Evolutionary conservation across 164 flowering plant species (phyloP), one percentile per base, ranked within the genome.

Genomic region (Piper longum): DNA sequence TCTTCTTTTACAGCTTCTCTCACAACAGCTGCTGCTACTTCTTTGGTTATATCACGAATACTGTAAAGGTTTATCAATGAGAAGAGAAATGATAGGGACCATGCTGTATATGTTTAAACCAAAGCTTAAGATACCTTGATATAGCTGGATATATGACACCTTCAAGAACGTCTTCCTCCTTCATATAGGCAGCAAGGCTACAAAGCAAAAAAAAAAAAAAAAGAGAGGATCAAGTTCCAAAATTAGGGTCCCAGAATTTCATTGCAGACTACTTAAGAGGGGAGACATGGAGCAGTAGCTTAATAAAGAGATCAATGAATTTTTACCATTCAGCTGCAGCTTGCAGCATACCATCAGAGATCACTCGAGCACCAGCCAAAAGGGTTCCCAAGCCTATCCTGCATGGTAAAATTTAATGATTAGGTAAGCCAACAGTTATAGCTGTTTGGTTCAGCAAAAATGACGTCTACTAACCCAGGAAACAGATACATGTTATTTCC

Each of bases 401-500:
- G 86, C 71, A 80, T 13, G 59, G 72, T 58, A 8, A 70, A 54
- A 62, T 13, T 26, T 26, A 26, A 26, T 55, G 40, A 56, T 42
- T 16, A 55, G 63, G 11, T 26, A 57, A 41, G 55, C 39, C 19
- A 36, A 52, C 17, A 57, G 41, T 51, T 19, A 59, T 40, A 48
- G 7, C 52, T 11, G 14, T 44, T 26, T 9, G 39, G 59, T 4
- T 16, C 11, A 57, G 59, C 16, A 39, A 19, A 54, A 64, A 19
- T 45, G 6, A 16, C 59, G 1, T 56, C 7, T 60, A 83, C 96
- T 76, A 12, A 92, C 98, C 98, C 98, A 16, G 98, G 97, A 67
- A 90, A 93, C 42, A 90, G 95, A 71, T 86, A 93, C 98, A 93
- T 93, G 78, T 90, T 93, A 78, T 92, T 92, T 69, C 95, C 98